Base-by-base conservation (phyloP, 306 rosid genomes). In the Rubus parviflorus region DNA sequence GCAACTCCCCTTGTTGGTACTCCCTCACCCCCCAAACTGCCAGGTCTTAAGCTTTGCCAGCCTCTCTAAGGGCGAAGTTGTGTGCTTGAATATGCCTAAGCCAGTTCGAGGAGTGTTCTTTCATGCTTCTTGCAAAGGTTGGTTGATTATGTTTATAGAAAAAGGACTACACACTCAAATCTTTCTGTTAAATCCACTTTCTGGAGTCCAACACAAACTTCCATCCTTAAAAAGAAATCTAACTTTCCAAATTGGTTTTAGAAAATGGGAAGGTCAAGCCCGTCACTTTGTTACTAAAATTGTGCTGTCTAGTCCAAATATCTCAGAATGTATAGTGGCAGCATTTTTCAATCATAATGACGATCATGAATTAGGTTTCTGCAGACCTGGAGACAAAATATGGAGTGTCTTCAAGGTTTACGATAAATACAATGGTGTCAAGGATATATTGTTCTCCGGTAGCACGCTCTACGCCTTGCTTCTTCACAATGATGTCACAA, bases 271-370 rank as follows among this genome's bases (percentile, higher is more conserved):
- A 30, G 41, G 5, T 35, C 1, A 6, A 5, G 8, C 22, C 22
- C 8, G 6, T 0, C 2, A 3, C 23, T 11, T 67, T n/a, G 16
- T 38, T 65, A 3, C 8, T 41, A n/a, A 8, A n/a, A 42, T 67
- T 67, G 52, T 8, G 42, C 12, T 67, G 16, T 67, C 71, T 14
- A 67, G 71, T 67, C 22, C 71, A n/a, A 42, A 41, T 67, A 66
- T 41, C 15, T 41, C 35, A 41, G 49, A 66, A 17, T 66, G 70
- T 41, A 19, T 67, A 19, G 51, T 67, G 7, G 71, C 71, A n/a
- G 71, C 30, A 42, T 4, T 67, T 42, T n/a, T n/a, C 3, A 1
- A 19, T 41, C 15, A 4, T n/a, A 0, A 1, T 30, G 35, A 25
- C 30, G 30, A 30, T 30, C 1, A n/a, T 67, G 17, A 67, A 23